Conservation (phyloP, 116 monocot genomes). For the Zostera marina region DNA sequence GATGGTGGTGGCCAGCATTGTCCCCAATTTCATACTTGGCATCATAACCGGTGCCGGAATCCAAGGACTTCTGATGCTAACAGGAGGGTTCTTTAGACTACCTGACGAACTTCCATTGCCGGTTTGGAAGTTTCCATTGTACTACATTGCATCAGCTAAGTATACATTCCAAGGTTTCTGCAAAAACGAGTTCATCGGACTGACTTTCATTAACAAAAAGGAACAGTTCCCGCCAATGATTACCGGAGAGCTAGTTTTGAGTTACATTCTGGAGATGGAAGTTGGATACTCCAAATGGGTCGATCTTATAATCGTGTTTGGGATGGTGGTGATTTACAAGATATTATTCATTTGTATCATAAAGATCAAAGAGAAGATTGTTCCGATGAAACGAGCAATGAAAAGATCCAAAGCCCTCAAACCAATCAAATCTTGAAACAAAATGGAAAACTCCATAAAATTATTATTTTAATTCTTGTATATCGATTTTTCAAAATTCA, state of each 20-base stretch:
- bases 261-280: conserved; percentile 24
- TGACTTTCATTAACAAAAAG: conserved; percentile 20
- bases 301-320: conserved; percentile 31
- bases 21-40: conserved; percentile 63
- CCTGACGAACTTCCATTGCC: conserved; percentile 34
- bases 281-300: conserved; percentile 43
- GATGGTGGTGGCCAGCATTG: conserved; percentile 67
- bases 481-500: no score
- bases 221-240: conserved; percentile 6
- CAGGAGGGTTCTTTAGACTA: conserved; percentile 45
- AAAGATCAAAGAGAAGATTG: conserved; percentile 16
- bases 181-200: conserved; percentile 54
- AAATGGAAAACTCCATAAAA: no score
- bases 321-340: conserved; percentile 32
- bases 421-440: no score
- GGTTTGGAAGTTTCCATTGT: conserved; percentile 38
- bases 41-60: conserved; percentile 64
- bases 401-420: background rate
- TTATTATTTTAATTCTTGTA: no score
- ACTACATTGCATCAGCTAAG: conserved; percentile 43
- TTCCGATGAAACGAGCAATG: conserved; percentile 8
- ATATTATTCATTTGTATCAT: conserved; percentile 17
- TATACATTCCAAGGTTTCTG: conserved; percentile 41
- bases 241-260: conserved; percentile 21
- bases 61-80: conserved; percentile 50